A percentile compares a stretch with the other conserved stretches of the same genome.
phyloP scores from a whole-genome alignment of 1,284 basidiomycete genomes.

The Rhizoctonia solani region DNA sequence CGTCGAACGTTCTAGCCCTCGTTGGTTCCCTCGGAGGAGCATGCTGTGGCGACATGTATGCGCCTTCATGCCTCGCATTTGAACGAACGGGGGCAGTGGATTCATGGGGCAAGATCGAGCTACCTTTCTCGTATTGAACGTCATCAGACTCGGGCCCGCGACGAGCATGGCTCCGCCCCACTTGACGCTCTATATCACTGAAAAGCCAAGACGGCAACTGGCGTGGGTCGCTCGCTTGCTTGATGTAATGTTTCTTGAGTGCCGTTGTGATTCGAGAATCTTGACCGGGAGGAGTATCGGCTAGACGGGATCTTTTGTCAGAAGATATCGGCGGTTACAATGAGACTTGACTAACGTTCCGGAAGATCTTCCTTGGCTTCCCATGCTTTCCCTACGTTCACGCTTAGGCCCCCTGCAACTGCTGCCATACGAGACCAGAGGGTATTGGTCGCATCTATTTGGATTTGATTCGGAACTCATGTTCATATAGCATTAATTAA shows the following conservation, averaged over 20 bases:
- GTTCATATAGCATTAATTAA: too few relatives aligned
- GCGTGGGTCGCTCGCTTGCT: slow-evolving; percentile 58
- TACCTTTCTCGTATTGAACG: not conserved
- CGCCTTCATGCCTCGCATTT: slow-evolving; percentile 19
- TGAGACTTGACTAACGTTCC: slow-evolving; percentile 52
- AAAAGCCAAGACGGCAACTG: slow-evolving; percentile 74
- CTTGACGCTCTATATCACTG: slow-evolving; percentile 56
- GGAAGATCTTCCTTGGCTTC: slow-evolving; percentile 50
- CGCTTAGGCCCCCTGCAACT: slow-evolving; percentile 58
- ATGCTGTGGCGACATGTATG: not conserved
- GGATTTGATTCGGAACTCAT: not conserved
- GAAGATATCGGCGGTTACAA: slow-evolving; percentile 4
- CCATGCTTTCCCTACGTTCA: slow-evolving; percentile 63
- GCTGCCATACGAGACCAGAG: slow-evolving; percentile 61
- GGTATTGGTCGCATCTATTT: not conserved
- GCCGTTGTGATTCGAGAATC: slow-evolving; percentile 65
- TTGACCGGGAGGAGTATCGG: slow-evolving; percentile 57
- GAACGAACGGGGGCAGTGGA: not conserved
- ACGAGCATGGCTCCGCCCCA: slow-evolving; percentile 3
- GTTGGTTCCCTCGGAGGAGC: not conserved
- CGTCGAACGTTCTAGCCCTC: not conserved
- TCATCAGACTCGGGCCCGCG: not conserved
- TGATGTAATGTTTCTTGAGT: slow-evolving; percentile 68
- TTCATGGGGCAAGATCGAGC: not conserved
- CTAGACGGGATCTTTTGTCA: not conserved